These are phyloP conservation scores for Protostelium mycophagum DNA, from an alignment of 78 protist genomes.

Conservation along the genomic window DNA sequence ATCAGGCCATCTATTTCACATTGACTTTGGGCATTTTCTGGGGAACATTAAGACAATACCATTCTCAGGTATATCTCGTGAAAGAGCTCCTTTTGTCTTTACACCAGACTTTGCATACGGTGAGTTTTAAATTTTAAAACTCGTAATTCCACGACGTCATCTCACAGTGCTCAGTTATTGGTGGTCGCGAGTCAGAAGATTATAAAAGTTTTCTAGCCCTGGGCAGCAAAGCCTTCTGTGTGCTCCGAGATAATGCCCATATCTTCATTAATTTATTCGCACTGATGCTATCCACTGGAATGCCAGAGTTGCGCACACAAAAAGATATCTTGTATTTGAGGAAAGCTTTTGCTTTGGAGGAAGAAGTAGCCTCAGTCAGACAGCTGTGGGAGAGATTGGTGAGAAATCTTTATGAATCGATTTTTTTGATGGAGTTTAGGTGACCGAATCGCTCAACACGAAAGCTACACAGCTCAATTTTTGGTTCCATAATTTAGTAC, in stretches of 20 bases:
- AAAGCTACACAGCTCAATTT: neutral
- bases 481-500: neutral
- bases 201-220: slow-evolving; percentile 21
- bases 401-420: neutral
- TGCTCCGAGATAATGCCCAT: slow-evolving; percentile 51
- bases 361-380: slow-evolving; percentile 28
- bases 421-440: neutral
- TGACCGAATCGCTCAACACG: neutral
- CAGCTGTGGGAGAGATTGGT: slow-evolving; percentile 3
- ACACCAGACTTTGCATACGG: slow-evolving; percentile 73
- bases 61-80: slow-evolving; percentile 54
- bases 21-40: slow-evolving; percentile 96
- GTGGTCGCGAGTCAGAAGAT: slow-evolving; percentile 20
- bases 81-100: slow-evolving; percentile 84
- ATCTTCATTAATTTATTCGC: slow-evolving; percentile 65
- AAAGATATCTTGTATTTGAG: slow-evolving; percentile 42
- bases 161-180: slow-evolving; percentile 29
- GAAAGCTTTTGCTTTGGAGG: slow-evolving; percentile 4
- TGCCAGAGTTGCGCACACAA: slow-evolving; percentile 70
- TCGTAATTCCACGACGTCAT: slow-evolving; percentile 35
- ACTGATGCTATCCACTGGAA: slow-evolving; percentile 58
- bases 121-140: neutral
- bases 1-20: slow-evolving; percentile 89
- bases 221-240: slow-evolving; percentile 46
- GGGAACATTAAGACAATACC: slow-evolving; percentile 74